A percentile compares a stretch with the other conserved stretches of the same genome.
Conservation (phyloP, 768 basidiomycete genomes). For the Ramaria rubella region DNA sequence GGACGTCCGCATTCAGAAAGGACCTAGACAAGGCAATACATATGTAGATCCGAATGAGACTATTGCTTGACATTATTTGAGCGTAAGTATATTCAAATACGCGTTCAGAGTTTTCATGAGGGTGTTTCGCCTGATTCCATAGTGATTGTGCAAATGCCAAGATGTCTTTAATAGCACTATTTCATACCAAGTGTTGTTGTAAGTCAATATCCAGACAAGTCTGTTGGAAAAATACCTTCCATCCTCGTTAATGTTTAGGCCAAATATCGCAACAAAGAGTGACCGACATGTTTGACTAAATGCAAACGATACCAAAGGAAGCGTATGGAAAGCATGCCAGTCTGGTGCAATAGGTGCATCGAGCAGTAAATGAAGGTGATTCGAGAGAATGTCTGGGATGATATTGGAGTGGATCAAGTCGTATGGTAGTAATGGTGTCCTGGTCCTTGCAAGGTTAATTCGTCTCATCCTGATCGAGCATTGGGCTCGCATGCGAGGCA, state of each 20-base stretch:
- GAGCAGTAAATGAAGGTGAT: neutral
- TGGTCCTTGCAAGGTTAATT: no score
- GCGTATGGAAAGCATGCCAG: constrained; percentile 4
- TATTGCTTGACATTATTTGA: constrained; percentile 5
- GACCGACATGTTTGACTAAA: neutral
- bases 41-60: constrained; percentile 4
- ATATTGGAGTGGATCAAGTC: constrained; percentile 2
- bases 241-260: neutral
- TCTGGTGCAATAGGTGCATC: neutral
- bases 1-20: constrained; percentile 5
- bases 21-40: neutral
- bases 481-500: no score
- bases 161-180: neutral
- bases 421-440: neutral
- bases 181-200: neutral
- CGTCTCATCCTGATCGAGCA: no score
- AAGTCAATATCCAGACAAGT: neutral
- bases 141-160: neutral
- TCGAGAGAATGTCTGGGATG: neutral
- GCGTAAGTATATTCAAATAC: neutral
- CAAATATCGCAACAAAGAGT: neutral
- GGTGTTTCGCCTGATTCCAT: constrained; percentile 2
- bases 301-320: neutral
- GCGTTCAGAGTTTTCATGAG: neutral
- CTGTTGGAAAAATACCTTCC: neutral